Evolutionary conservation across 805 yeast species (phyloP).

Genomic region (Tetrapisispora pingtungensis): DNA sequence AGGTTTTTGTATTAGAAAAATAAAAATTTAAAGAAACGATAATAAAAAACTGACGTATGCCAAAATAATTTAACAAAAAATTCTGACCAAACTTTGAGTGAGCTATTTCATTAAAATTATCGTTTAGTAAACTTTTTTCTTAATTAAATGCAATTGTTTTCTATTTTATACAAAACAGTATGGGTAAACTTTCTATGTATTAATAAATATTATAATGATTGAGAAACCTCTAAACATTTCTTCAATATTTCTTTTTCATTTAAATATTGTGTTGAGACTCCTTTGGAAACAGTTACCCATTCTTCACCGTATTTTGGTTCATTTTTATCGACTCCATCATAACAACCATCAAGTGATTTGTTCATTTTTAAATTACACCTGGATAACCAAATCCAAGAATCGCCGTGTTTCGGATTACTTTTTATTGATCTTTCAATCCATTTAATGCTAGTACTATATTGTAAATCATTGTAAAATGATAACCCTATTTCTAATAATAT

Average conservation of each 20-base stretch:
- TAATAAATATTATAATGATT: too few relatives aligned
- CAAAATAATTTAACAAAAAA: too few relatives aligned
- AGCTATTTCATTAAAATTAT: too few relatives aligned
- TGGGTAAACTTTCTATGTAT: too few relatives aligned
- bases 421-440: slow-evolving; percentile 67
- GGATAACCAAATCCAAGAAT: slow-evolving; percentile 62
- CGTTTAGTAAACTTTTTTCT: too few relatives aligned
- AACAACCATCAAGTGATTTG: slow-evolving; percentile 6
- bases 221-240: background rate
- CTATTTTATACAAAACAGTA: too few relatives aligned
- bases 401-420: slow-evolving; percentile 56
- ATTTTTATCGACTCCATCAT: slow-evolving; percentile 29
- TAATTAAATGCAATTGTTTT: too few relatives aligned
- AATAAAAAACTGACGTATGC: too few relatives aligned
- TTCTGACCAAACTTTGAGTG: too few relatives aligned
- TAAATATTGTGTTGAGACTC: slow-evolving; percentile 6
- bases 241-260: background rate
- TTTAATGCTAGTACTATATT: slow-evolving; percentile 48
- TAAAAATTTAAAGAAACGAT: too few relatives aligned
- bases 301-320: slow-evolving; percentile 52
- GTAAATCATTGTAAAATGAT: slow-evolving; percentile 57
- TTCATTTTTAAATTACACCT: slow-evolving; percentile 33
- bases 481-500: slow-evolving; percentile 58
- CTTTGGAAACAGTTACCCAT: slow-evolving; percentile 48
- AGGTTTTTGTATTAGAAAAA: too few relatives aligned